Evolutionary conservation across 2,329 filamentous ascomycete species (phyloP).

Genomic region (Pleurostoma richardsiae): DNA sequence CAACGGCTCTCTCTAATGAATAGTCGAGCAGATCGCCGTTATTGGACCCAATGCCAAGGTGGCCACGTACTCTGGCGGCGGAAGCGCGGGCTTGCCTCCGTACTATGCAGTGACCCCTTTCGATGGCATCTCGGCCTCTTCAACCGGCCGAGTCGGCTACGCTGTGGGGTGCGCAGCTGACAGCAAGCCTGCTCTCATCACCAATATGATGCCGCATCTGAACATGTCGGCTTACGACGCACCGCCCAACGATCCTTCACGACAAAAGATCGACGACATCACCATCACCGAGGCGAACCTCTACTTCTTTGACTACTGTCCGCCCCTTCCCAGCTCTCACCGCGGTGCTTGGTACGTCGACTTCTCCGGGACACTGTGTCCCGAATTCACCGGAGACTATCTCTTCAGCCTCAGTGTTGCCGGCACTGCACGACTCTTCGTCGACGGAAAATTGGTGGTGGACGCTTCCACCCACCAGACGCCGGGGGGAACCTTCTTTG

Average conservation of each 20-base stretch:
- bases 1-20: too few relatives aligned
- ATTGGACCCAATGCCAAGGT: conserved; percentile 46
- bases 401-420: conserved; percentile 24
- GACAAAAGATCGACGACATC: conserved; percentile 26
- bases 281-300: conserved; percentile 35
- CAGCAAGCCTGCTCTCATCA: conserved; percentile 7
- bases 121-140: conserved; percentile 31
- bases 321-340: conserved; percentile 20
- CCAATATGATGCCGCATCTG: background rate
- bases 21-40: conserved; percentile 26
- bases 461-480: conserved; percentile 24
- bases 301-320: conserved; percentile 47
- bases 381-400: conserved; percentile 21
- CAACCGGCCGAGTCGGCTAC: conserved; percentile 18
- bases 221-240: conserved; percentile 4
- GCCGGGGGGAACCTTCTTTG: conserved; percentile 23
- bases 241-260: conserved; percentile 1
- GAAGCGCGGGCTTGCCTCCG: conserved; percentile 21
- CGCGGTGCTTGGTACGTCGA: conserved; percentile 30
- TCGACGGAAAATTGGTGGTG: conserved; percentile 26
- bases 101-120: conserved; percentile 39
- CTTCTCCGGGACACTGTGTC: conserved; percentile 23
- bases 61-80: conserved; percentile 18
- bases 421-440: conserved; percentile 24
- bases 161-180: conserved; percentile 7